A percentile compares a stretch with the other conserved stretches of the same genome.
Evolutionary conservation across 1,284 basidiomycete genomes (phyloP).

Genomic region (Tilletia caries): DNA sequence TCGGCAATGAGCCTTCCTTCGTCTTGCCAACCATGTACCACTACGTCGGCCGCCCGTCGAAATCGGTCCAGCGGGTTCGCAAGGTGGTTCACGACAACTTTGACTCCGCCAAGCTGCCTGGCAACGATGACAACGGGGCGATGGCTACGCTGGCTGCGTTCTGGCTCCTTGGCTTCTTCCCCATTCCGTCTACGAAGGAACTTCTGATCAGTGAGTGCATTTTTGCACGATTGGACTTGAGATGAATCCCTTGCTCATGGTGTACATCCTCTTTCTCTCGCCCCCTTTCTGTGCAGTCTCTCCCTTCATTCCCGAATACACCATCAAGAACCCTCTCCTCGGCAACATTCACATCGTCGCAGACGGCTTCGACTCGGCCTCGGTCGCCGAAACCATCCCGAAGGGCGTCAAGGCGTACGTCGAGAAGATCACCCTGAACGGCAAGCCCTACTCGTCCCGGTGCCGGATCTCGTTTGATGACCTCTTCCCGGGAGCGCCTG

Average conservation of each 20-base stretch:
- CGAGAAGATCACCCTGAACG: conserved; percentile 21
- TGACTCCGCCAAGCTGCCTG: conserved; percentile 33
- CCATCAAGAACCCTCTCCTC: conserved; percentile 35
- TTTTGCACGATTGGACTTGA: not conserved
- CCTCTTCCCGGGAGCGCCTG: conserved; percentile 19
- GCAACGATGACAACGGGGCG: conserved; percentile 64
- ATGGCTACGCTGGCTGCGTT: conserved; percentile 68
- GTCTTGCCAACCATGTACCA: conserved; percentile 38
- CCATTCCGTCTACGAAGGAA: conserved; percentile 58
- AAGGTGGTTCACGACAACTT: conserved; percentile 36
- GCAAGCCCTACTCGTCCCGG: conserved; percentile 17
- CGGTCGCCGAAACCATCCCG: conserved; percentile 17
- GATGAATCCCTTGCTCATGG: not conserved
- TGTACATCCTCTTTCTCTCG: not conserved
- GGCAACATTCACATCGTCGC: conserved; percentile 33
- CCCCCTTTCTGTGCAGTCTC: conserved; percentile 19
- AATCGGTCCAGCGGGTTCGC: conserved; percentile 28
- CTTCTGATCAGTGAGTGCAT: conserved; percentile 24
- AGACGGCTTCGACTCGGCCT: conserved; percentile 27
- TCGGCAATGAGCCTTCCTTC: conserved; percentile 46
- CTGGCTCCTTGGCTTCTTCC: conserved; percentile 63
- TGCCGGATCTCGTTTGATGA: conserved; percentile 22
- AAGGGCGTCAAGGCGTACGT: conserved; percentile 22
- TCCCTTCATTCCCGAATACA: conserved; percentile 39
- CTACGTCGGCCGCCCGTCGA: conserved; percentile 27